Base-by-base conservation (phyloP, 441 rosid species). In the Macaranga tanarius region DNA sequence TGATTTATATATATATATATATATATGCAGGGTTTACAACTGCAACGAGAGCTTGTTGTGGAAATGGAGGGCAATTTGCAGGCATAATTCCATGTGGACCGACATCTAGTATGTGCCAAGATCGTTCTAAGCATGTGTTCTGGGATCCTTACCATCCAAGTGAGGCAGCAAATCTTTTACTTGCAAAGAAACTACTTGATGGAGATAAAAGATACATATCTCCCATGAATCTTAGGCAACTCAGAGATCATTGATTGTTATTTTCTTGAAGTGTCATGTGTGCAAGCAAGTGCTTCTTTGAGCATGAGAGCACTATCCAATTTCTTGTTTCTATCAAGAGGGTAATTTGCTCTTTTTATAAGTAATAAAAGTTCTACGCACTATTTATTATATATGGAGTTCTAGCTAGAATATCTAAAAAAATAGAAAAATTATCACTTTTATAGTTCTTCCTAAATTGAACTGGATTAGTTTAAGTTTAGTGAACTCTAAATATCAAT, bases 111-210 rank as follows among this genome's bases (percentile, higher is more conserved):
- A 20, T 92, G 78, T 92, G 99, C 42, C 0, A 66, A 2, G 90
- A 92, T 22, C 84, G 95, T 25, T 72, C 83, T 9, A 90, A 88
- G 69, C 92, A 92, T 80, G 97, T 92, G 45, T 94, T 94, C 77
- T 92, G 99, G 99, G 99, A 94, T 80, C 92, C 97, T 66, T 92
- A 90, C 75, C 99, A 94, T 78, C 99, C 99, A 2, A 92, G 97
- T 57, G 97, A 94, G 68, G 99, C 99, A 44, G 92, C 99, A 19
- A 92, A 92, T 73, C 52, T 92, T 57, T 73, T 92, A 17, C 72
- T 94, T 52, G 97, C 95, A 1, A 90, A 86, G 71, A 86, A 89
- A 79, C 78, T 92, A 71, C 42, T 94, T 7, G 79, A 90, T 63
- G 99, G 99, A 50, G 89, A 81, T 51, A 10, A 74, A 0, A 82